phyloP scores from a whole-genome alignment of 495 filamentous ascomycete genomes.

The Paragyromitra xinjiangensis region DNA sequence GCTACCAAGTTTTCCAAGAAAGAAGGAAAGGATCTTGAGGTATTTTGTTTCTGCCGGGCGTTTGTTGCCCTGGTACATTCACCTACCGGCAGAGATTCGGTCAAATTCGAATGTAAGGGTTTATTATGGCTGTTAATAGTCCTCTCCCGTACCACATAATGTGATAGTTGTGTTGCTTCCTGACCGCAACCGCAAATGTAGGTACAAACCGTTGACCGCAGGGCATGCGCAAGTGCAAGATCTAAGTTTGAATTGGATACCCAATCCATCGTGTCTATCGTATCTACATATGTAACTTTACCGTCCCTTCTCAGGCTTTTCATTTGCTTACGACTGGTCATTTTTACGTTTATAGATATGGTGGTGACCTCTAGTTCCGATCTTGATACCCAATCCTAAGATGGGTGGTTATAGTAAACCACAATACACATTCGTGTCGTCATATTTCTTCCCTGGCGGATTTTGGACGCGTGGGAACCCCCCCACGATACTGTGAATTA shows the following conservation, averaged over 20 bases:
- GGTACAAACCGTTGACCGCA: slow-evolving; percentile 4
- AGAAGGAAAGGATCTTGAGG: slow-evolving; percentile 3
- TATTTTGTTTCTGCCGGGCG: slow-evolving; percentile 28
- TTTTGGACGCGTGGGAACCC: background rate
- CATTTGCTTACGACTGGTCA: background rate
- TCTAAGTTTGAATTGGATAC: slow-evolving; percentile 1
- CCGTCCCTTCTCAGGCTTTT: background rate
- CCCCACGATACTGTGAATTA: slow-evolving; percentile 16
- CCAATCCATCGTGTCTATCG: slow-evolving; percentile 9
- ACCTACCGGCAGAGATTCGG: slow-evolving; percentile 6
- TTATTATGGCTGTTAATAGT: background rate
- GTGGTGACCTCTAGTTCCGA: background rate
- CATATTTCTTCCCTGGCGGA: slow-evolving; percentile 1
- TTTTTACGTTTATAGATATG: background rate
- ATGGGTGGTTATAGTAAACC: background rate
- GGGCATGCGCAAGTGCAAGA: background rate
- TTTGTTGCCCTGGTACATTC: background rate
- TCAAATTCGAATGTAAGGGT: slow-evolving; percentile 23
- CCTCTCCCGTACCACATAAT: background rate
- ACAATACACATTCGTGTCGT: background rate
- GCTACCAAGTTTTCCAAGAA: slow-evolving; percentile 1
- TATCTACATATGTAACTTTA: background rate
- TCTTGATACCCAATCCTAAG: background rate
- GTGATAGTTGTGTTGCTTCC: background rate
- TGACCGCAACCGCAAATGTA: background rate